phyloP scores from a whole-genome alignment of 139 green algal genomes.

The Tetratostichococcus sp. region DNA sequence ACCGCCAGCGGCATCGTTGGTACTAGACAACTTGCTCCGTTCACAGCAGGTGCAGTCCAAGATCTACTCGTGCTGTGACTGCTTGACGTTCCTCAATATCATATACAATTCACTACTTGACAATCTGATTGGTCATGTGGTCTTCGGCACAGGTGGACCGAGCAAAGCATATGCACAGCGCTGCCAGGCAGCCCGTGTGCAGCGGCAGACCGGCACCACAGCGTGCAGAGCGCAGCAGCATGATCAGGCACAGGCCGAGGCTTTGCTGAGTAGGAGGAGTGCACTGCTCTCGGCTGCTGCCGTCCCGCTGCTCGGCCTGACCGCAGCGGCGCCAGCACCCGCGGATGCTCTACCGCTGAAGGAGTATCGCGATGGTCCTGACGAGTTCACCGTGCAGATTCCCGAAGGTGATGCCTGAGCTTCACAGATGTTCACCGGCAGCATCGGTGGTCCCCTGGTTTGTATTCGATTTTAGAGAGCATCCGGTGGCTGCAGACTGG shows the following conservation, averaged over 20 bases:
- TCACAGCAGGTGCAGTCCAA: no score
- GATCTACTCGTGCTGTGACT: no score
- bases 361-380: background rate
- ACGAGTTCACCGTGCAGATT: background rate
- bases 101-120: no score
- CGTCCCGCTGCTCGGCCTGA: background rate
- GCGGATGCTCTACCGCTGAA: background rate
- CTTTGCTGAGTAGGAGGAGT: background rate
- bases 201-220: background rate
- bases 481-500: constrained; percentile 25
- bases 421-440: no score
- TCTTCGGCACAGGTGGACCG: no score
- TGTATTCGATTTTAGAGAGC: no score
- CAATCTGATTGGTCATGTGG: no score
- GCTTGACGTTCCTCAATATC: no score
- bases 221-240: background rate
- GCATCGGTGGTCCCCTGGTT: no score
- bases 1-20: no score
- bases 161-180: background rate
- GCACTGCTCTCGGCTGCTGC: background rate
- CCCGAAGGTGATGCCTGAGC: background rate
- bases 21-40: no score
- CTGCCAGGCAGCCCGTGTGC: no score
- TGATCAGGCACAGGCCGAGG: background rate
- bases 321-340: background rate